phyloP scores from a whole-genome alignment of 345 rosid genomes.

The Eucalyptus grandis region DNA sequence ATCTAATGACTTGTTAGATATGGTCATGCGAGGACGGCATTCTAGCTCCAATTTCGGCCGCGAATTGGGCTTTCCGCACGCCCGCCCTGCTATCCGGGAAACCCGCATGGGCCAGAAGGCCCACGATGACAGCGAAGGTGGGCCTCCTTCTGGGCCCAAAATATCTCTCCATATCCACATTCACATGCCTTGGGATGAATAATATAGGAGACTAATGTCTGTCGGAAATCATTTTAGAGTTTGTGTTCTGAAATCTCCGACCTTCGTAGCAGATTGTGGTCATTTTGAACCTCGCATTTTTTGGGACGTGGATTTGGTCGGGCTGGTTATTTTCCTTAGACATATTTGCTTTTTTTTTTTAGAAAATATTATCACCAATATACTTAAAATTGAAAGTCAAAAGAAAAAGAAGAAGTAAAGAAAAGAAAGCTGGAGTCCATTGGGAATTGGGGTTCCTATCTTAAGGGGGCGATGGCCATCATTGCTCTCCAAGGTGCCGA shows the following conservation, averaged over 20 bases:
- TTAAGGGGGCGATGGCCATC: not conserved
- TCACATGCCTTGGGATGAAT: not conserved
- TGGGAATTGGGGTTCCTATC: not conserved
- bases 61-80: not conserved
- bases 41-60: not conserved
- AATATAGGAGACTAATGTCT: not conserved
- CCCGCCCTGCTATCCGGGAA: not conserved
- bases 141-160: not conserved
- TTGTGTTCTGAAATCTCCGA: not conserved
- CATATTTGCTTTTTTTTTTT: not conserved
- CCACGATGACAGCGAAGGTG: not conserved
- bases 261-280: not conserved
- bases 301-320: not conserved
- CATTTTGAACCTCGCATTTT: not conserved
- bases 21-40: not conserved
- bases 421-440: not conserved
- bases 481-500: not conserved
- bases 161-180: not conserved
- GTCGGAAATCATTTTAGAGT: not conserved
- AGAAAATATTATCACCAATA: not conserved
- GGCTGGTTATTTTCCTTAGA: not conserved
- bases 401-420: not conserved
- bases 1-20: not conserved
- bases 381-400: not conserved
- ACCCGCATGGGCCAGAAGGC: not conserved